Base-by-base conservation (phyloP, 2,329 filamentous ascomycete species). In the Aspergillus sp. region DNA sequence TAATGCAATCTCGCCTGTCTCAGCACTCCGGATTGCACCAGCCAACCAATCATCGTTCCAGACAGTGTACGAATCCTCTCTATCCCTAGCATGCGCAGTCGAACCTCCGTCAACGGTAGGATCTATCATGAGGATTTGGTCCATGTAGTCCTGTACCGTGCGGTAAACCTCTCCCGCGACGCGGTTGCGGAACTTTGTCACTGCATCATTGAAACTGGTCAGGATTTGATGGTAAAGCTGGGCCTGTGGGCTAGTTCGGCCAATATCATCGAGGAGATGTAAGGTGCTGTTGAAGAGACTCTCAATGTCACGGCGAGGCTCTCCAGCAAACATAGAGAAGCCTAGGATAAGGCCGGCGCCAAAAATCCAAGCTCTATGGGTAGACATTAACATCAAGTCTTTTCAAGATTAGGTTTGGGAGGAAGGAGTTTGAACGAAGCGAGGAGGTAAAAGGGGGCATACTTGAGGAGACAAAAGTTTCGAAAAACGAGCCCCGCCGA, bases 391-490 rank as follows among this genome's bases (percentile, higher is more conserved):
- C 5, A 23, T 45, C 28, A 10, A 30, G 28, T 9, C 9, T 30
- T 30, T 30, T 30, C 28, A 30, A 30, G 9, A 12, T 30, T 30
- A 12, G 10, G 8, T 4, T 30, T 30, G 28, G 9, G 10, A 30
- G 9, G 3, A 30, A 30, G 10, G 39, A 10, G 39, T 3, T 3
- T 9, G 36, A 6, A 17, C 43, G 4, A n/a, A 25, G 12, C 41
- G 25, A 17, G 13, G 23, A 9, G n/a, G 21, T 7, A n/a, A 36
- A 17, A 15, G 23, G 39, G 25, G 39, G 17, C 51, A 9, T 39
- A 61, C 59, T 61, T 51, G 13, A 61, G 51, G 36, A 61, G 38
- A 47, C 55, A 61, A 19, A 61, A 23, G 38, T 61, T 61, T 3
- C 55, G 43, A 12, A 58, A 61, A 21, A 39, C 25, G 47, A 30